These are phyloP conservation scores for Calonectria multiphialidica DNA, from an alignment of 2,329 filamentous ascomycete genomes.

Conservation along the genomic window DNA sequence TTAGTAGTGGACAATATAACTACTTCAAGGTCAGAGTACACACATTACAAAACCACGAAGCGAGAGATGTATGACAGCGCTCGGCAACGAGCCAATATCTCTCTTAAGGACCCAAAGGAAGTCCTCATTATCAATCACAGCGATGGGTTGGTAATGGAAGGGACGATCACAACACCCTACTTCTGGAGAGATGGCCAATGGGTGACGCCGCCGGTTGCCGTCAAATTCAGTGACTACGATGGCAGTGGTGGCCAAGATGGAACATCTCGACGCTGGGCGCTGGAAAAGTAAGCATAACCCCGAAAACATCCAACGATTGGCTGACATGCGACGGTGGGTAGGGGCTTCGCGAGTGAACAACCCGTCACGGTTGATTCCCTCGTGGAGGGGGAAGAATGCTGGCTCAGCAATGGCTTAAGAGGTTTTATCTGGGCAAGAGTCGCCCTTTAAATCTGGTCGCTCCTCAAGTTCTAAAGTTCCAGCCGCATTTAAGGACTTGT, in stretches of 20 bases:
- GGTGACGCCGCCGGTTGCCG: conserved; percentile 81
- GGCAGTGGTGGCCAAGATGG: conserved; percentile 85
- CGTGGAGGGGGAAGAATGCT: conserved; percentile 80
- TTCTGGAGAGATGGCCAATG: conserved; percentile 80
- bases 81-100: conserved; percentile 70
- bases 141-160: conserved; percentile 82
- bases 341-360: conserved; percentile 74
- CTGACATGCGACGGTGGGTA: conserved; percentile 40
- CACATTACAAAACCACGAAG: conserved; percentile 86
- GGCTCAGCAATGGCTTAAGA: conserved; percentile 89
- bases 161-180: conserved; percentile 85
- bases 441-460: conserved; percentile 32
- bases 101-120: conserved; percentile 68
- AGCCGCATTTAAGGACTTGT: neutral
- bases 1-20: conserved; percentile 58
- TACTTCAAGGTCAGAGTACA: conserved; percentile 71
- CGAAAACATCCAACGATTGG: neutral
- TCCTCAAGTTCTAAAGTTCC: neutral
- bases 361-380: conserved; percentile 71
- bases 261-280: conserved; percentile 85
- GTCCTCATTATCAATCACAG: conserved; percentile 78
- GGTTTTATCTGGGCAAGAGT: conserved; percentile 75
- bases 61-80: conserved; percentile 80
- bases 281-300: conserved; percentile 67
- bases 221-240: conserved; percentile 47